Base-by-base conservation (phyloP, 2,329 filamentous ascomycete genomes). In the Aspergillus chevalieri region DNA sequence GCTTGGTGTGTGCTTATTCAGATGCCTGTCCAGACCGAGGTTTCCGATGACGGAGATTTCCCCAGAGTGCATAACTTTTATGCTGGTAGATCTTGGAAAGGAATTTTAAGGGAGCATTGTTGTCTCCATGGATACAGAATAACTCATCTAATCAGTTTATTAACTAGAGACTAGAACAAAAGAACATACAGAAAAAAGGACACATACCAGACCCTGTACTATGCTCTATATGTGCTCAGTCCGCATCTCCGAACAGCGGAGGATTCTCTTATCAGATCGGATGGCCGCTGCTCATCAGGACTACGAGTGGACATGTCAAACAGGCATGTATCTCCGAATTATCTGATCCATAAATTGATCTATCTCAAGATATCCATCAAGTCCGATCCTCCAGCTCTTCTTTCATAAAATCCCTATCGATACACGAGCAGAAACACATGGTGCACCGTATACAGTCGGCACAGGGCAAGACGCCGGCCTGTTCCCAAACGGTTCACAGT, bases 21-120 rank as follows among this genome's bases (percentile, higher is more conserved):
- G 15, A 9, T 10, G 4, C 6, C 34, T 17, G 34, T 38, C 17
- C 15, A 47, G 49, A 49, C 46, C 47, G 41, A 52, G 41, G 39
- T 33, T 47, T 59, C 58, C 58, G 58, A 59, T 59, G 55, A 57
- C 58, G 58, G 58, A 58, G 52, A 33, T 44, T 45, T 12, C 38
- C 38, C 17, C 15, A 41, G 17, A 12, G 19, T 41, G 38, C 17
- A 41, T 17, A 36, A 36, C 34, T 36, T n/a, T n/a, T 17, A 36
- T 36, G 8, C 14, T n/a, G 6, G 34, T 30, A 12, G 26, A 30
- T 30, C 26, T 30, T 30, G 10, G 12, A 30, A 3, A 12, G 26
- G 8, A 30, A 10, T 4, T 30, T 4, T 12, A 30, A 4, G 21
- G 9, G 26, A 30, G 26, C 34, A 38, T n/a, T 15, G 17, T 15